Percentiles rank a stretch among this genome's conserved stretches.
Evolutionary conservation across 495 filamentous ascomycete genomes (phyloP).

Genomic region (Parachaetomium inaequale): DNA sequence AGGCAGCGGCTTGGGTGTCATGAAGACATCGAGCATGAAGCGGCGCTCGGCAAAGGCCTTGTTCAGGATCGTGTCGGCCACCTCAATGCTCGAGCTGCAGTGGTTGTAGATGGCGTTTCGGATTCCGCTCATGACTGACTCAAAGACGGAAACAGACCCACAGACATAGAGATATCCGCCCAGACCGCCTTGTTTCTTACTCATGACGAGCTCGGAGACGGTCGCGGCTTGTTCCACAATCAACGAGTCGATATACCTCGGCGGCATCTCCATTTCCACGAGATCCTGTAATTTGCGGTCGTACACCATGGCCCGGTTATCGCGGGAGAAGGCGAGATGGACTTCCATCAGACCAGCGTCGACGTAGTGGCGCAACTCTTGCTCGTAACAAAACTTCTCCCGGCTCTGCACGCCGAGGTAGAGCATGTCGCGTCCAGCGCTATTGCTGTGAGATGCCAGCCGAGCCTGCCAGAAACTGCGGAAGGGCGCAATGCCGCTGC

Average conservation of each 20-base stretch:
- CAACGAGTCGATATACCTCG: conserved; percentile 49
- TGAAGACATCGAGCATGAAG: conserved; percentile 55
- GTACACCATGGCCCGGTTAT: conserved; percentile 44
- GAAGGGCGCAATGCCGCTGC: conserved; percentile 51
- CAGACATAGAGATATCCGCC: conserved; percentile 52
- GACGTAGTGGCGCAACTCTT: conserved; percentile 46
- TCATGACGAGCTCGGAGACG: conserved; percentile 51
- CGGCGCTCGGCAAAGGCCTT: conserved; percentile 51
- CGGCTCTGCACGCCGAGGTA: conserved; percentile 51
- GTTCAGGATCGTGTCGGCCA: conserved; percentile 45
- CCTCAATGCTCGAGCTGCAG: conserved; percentile 45
- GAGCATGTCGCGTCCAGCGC: conserved; percentile 44
- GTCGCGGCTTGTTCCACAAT: conserved; percentile 47
- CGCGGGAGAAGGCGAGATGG: conserved; percentile 49
- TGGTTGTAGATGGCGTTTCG: conserved; percentile 49
- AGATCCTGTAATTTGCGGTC: conserved; percentile 39
- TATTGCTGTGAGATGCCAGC: conserved; percentile 31
- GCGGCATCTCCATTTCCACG: conserved; percentile 46
- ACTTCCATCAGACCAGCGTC: conserved; percentile 49
- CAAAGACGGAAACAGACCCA: conserved; percentile 51
- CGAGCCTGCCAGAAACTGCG: conserved; percentile 50
- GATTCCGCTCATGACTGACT: conserved; percentile 51
- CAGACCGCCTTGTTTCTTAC: conserved; percentile 49
- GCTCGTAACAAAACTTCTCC: conserved; percentile 50
- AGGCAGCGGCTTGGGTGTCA: conserved; percentile 50